Evolutionary conservation across 129 eudicot species (phyloP).

Genomic region (Pittosporum tobira): DNA sequence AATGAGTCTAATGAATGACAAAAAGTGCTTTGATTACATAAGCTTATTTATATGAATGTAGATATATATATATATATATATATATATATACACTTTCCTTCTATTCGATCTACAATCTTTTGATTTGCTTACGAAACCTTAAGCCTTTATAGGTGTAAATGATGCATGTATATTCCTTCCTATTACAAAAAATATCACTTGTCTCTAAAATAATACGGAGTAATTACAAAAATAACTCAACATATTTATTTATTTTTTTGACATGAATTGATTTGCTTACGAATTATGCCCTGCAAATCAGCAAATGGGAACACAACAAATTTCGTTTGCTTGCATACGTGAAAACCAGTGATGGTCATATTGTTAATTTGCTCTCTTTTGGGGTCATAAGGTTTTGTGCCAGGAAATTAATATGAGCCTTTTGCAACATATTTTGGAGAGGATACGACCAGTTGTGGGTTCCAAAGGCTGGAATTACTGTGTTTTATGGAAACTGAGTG

Average conservation of each 20-base stretch:
- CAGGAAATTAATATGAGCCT: constrained; percentile 35
- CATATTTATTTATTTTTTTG: too few species aligned
- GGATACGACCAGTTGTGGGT: constrained; percentile 58
- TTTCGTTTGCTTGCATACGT: neutral
- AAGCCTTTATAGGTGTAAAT: neutral
- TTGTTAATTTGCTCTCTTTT: neutral
- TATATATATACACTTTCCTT: neutral
- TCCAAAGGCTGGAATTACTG: constrained; percentile 74
- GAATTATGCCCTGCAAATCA: neutral
- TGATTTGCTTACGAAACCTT: constrained; percentile 8
- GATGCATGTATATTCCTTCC: neutral
- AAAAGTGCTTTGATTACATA: constrained; percentile 6
- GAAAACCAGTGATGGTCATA: neutral
- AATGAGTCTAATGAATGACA: neutral
- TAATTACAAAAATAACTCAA: neutral
- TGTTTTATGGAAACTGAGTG: constrained; percentile 70
- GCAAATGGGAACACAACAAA: neutral
- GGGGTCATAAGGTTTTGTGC: neutral
- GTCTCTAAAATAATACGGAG: too few species aligned
- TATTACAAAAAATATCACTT: neutral
- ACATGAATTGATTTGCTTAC: neutral
- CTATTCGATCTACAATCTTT: too few species aligned
- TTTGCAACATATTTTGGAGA: constrained; percentile 48
- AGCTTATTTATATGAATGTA: neutral
- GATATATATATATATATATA: neutral